phyloP scores from a whole-genome alignment of 768 basidiomycete genomes.

The Phlebiopsis gigantea region DNA sequence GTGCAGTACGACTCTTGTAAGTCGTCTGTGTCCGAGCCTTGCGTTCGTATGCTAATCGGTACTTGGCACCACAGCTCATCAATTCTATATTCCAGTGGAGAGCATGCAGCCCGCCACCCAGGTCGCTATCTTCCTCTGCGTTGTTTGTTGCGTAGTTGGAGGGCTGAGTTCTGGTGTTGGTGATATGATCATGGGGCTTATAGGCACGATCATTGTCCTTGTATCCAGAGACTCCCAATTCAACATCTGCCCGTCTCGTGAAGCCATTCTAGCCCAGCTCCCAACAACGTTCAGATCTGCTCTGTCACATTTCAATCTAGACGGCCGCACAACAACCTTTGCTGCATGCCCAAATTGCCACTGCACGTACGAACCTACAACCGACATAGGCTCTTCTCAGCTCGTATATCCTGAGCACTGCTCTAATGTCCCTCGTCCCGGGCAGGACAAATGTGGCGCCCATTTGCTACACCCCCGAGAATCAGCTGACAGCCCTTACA shows the following conservation, averaged over 20 bases:
- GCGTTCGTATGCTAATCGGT: too few species aligned
- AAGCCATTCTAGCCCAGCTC: neutral
- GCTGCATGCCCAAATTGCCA: constrained; percentile 15
- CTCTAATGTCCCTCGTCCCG: constrained; percentile 3
- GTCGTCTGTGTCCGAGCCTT: too few species aligned
- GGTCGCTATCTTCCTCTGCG: constrained; percentile 18
- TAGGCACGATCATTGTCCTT: constrained; percentile 15
- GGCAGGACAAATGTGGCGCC: neutral
- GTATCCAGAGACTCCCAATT: neutral
- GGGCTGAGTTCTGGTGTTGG: constrained; percentile 7
- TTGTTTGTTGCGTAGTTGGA: constrained; percentile 18
- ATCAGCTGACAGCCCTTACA: neutral
- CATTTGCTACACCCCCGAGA: neutral
- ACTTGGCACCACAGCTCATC: too few species aligned
- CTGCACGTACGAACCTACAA: constrained; percentile 8
- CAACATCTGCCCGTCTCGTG: neutral
- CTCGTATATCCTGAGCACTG: constrained; percentile 10
- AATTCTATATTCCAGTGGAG: neutral
- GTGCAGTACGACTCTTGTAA: too few species aligned
- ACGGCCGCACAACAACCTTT: constrained; percentile 14
- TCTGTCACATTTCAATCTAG: constrained; percentile 12
- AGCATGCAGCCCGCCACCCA: constrained; percentile 9
- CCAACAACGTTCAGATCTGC: constrained; percentile 3
- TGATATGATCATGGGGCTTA: constrained; percentile 18
- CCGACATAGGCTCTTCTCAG: neutral